A percentile compares a stretch with the other conserved stretches of the same genome.
Evolutionary conservation across 495 filamentous ascomycete species (phyloP).

Genomic region (Aspergillus cavernicola): DNA sequence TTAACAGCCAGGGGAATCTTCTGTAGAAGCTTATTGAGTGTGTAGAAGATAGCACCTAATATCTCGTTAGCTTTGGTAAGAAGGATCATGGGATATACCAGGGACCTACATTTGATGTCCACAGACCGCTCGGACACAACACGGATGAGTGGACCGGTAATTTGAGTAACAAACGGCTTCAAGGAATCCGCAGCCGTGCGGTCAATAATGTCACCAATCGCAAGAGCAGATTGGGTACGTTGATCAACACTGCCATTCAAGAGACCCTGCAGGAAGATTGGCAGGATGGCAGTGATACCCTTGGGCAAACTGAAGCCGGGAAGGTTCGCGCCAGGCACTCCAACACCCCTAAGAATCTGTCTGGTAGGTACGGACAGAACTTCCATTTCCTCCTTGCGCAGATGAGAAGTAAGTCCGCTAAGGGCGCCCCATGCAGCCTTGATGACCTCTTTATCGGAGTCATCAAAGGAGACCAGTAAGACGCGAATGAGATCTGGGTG

Average conservation of each 20-base stretch:
- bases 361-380: constrained; percentile 82
- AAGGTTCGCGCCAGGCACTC: constrained; percentile 78
- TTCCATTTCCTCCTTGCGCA: constrained; percentile 99
- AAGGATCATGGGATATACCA: neutral
- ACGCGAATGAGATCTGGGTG: constrained; percentile 89
- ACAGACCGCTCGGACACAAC: constrained; percentile 93
- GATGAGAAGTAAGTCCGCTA: constrained; percentile 76
- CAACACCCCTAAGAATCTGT: constrained; percentile 78
- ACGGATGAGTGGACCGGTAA: constrained; percentile 94
- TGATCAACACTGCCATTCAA: constrained; percentile 94
- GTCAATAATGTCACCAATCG: constrained; percentile 93
- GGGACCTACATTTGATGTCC: constrained; percentile 70
- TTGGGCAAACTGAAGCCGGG: constrained; percentile 91
- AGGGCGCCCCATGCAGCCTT: constrained; percentile 91
- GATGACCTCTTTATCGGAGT: constrained; percentile 77
- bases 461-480: constrained; percentile 87
- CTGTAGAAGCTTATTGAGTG: constrained; percentile 89
- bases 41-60: constrained; percentile 83
- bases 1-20: constrained; percentile 96
- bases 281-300: constrained; percentile 93
- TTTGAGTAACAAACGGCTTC: constrained; percentile 92
- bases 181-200: constrained; percentile 78
- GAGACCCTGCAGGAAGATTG: constrained; percentile 95
- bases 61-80: constrained; percentile 6
- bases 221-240: constrained; percentile 84